Percentiles rank a stretch among this genome's conserved stretches.
Evolutionary conservation across 116 monocot genomes (phyloP).

Genomic region (Papilionanthe hybrid): DNA sequence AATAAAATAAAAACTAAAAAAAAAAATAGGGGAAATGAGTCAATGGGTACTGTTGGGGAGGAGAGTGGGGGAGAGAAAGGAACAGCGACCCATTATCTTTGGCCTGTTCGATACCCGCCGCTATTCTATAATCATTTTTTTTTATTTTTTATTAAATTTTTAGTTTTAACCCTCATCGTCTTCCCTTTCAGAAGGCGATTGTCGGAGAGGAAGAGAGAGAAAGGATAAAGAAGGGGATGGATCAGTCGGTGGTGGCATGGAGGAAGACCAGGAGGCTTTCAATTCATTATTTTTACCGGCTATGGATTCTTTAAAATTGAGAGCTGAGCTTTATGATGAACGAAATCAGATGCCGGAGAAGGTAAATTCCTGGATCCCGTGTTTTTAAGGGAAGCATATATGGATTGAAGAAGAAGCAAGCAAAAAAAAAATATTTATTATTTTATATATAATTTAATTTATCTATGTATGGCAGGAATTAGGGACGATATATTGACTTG

Average conservation of each 20-base stretch:
- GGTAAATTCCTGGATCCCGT: too few species aligned
- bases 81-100: constrained; percentile 46
- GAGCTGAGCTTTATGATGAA: background rate
- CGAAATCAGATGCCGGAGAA: too few species aligned
- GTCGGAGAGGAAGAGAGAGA: constrained; percentile 32
- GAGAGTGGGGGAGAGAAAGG: constrained; percentile 6
- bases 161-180: constrained; percentile 24
- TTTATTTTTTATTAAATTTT: background rate
- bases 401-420: too few species aligned
- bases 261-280: constrained; percentile 33
- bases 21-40: background rate
- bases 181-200: constrained; percentile 52
- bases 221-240: constrained; percentile 30
- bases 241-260: constrained; percentile 27
- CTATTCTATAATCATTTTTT: constrained; percentile 3
- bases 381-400: too few species aligned
- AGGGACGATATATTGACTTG: background rate
- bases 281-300: constrained; percentile 39
- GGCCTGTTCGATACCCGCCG: constrained; percentile 21
- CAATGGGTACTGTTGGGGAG: background rate
- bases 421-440: too few species aligned
- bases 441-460: background rate
- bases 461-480: background rate
- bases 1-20: background rate
- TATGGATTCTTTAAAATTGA: background rate